phyloP scores from a whole-genome alignment of 1,284 basidiomycete genomes.

The Sporisorium reilianum region DNA sequence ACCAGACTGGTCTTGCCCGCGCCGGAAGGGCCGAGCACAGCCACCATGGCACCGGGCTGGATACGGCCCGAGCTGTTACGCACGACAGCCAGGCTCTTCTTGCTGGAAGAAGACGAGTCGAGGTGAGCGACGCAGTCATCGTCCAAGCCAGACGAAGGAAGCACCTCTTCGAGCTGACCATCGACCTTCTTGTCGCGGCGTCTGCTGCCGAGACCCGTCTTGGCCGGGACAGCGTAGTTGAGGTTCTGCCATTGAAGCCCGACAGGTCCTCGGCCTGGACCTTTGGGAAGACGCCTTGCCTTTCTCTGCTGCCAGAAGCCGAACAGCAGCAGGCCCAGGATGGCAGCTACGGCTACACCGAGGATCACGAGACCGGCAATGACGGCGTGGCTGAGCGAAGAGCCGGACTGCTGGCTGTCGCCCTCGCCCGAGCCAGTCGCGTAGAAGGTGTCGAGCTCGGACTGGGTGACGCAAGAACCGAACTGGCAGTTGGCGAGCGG shows the following conservation, averaged over 20 bases:
- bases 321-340: slow-evolving; percentile 32
- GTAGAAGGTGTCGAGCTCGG: slow-evolving; percentile 44
- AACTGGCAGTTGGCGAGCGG: slow-evolving; percentile 49
- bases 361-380: slow-evolving; percentile 57
- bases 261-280: slow-evolving; percentile 24
- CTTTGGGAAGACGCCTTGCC: slow-evolving; percentile 31
- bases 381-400: slow-evolving; percentile 45
- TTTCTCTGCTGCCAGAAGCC: slow-evolving; percentile 41
- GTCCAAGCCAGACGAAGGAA: slow-evolving; percentile 8
- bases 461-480: slow-evolving; percentile 54
- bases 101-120: slow-evolving; percentile 8
- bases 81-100: slow-evolving; percentile 14
- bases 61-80: slow-evolving; percentile 42
- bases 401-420: slow-evolving; percentile 2
- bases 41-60: slow-evolving; percentile 52
- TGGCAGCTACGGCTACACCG: slow-evolving; percentile 35
- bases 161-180: background rate
- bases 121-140: slow-evolving; percentile 14
- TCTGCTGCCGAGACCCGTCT: slow-evolving; percentile 10
- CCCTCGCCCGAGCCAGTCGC: slow-evolving; percentile 27
- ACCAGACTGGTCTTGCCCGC: slow-evolving; percentile 62
- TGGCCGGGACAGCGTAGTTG: slow-evolving; percentile 33
- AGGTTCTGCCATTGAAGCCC: slow-evolving; percentile 54
- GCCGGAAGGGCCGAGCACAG: slow-evolving; percentile 57
- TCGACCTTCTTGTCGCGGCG: slow-evolving; percentile 4